These are phyloP conservation scores for Scytalidium lignicola DNA, from an alignment of 2,329 filamentous ascomycete species.

Conservation along the genomic window DNA sequence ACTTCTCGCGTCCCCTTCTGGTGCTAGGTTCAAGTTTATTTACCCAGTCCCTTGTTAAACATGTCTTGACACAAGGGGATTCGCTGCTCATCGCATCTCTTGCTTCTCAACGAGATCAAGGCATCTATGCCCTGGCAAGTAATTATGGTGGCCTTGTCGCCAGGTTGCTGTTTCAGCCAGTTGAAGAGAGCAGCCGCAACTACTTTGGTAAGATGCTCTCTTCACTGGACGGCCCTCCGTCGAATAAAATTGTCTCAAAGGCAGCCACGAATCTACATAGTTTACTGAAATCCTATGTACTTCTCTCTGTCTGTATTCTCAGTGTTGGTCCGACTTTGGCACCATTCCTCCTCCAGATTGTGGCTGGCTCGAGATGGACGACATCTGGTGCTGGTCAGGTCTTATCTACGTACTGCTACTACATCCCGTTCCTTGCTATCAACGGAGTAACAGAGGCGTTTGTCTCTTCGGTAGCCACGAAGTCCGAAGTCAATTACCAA, in stretches of 20 bases:
- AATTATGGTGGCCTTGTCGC: conserved; percentile 92
- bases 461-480: conserved; percentile 77
- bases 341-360: conserved; percentile 64
- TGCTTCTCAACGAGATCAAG: conserved; percentile 74
- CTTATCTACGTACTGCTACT: conserved; percentile 80
- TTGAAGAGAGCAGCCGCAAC: conserved; percentile 88
- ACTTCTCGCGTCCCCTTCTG: conserved; percentile 66
- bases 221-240: conserved; percentile 21
- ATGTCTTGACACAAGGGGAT: conserved; percentile 90
- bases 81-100: conserved; percentile 79
- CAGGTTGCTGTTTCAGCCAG: conserved; percentile 84
- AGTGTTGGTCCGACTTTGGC: conserved; percentile 71
- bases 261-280: conserved; percentile 50
- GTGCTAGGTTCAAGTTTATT: conserved; percentile 76
- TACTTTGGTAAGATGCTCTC: conserved; percentile 79
- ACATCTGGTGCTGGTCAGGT: conserved; percentile 67
- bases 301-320: conserved; percentile 66
- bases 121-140: conserved; percentile 85
- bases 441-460: conserved; percentile 94
- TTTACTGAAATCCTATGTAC: conserved; percentile 67
- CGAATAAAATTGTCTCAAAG: conserved; percentile 30
- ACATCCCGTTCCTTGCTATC: conserved; percentile 84
- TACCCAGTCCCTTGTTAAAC: conserved; percentile 84
- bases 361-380: conserved; percentile 76
- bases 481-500: conserved; percentile 69